These are phyloP conservation scores for Kodamaea neixiangensis DNA, from an alignment of 805 yeast genomes.

Conservation along the genomic window DNA sequence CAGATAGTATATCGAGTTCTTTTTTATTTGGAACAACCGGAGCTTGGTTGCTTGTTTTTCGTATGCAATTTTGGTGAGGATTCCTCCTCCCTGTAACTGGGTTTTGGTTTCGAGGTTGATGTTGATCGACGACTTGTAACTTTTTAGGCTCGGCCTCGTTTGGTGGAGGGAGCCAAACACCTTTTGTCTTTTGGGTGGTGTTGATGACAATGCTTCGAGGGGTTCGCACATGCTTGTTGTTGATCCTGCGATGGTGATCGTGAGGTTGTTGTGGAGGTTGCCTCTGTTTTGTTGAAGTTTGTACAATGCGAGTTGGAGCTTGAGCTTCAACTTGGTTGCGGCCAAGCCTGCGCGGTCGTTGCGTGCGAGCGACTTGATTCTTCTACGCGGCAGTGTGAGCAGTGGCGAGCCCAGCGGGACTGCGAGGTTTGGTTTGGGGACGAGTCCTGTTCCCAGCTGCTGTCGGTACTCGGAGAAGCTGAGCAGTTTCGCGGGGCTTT, in stretches of 20 bases:
- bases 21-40: conserved; percentile 41
- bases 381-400: conserved; percentile 3
- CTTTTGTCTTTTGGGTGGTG: not conserved
- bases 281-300: conserved; percentile 31
- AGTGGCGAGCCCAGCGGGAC: conserved; percentile 9
- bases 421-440: not conserved
- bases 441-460: not conserved
- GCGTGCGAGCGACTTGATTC: conserved; percentile 9
- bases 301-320: conserved; percentile 43
- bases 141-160: not conserved
- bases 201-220: not conserved
- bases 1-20: conserved; percentile 33
- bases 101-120: conserved; percentile 25
- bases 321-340: conserved; percentile 45
- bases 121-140: conserved; percentile 19
- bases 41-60: conserved; percentile 23
- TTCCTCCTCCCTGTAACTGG: conserved; percentile 2
- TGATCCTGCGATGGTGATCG: conserved; percentile 3
- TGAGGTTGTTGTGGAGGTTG: not conserved
- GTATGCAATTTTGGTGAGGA: conserved; percentile 26
- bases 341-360: conserved; percentile 41
- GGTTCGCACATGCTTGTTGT: conserved; percentile 6
- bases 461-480: conserved; percentile 30
- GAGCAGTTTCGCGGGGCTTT: conserved; percentile 13
- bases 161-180: conserved; percentile 14